These are phyloP conservation scores for Combretum micranthum DNA, from an alignment of 345 rosid genomes.

Conservation along the genomic window DNA sequence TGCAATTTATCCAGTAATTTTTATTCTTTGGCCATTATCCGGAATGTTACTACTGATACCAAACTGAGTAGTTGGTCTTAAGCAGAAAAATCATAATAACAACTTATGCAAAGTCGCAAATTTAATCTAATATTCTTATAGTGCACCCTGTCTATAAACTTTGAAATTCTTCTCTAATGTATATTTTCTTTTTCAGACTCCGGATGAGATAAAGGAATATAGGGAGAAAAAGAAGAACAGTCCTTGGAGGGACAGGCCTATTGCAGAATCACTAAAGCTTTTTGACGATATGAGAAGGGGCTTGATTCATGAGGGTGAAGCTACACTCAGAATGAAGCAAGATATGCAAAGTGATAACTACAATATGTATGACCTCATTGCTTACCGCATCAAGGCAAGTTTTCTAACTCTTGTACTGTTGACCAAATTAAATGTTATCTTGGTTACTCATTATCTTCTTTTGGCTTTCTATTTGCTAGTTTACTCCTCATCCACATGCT, in stretches of 20 bases:
- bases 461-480: slow-evolving; percentile 30
- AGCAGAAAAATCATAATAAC: too few relatives aligned
- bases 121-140: too few relatives aligned
- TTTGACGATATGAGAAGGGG: slow-evolving; percentile 91
- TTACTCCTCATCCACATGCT: slow-evolving; percentile 91
- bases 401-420: slow-evolving; percentile 5
- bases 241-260: slow-evolving; percentile 95
- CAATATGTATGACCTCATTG: slow-evolving; percentile 96
- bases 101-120: too few relatives aligned
- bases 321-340: slow-evolving; percentile 95
- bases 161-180: neutral
- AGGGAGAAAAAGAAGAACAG: slow-evolving; percentile 92
- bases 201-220: slow-evolving; percentile 75
- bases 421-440: neutral
- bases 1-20: too few relatives aligned
- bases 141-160: neutral
- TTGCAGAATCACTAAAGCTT: slow-evolving; percentile 73
- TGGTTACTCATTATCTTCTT: slow-evolving; percentile 1
- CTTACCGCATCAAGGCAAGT: slow-evolving; percentile 95
- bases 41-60: too few relatives aligned
- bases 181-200: slow-evolving; percentile 35
- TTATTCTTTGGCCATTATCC: too few relatives aligned
- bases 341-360: slow-evolving; percentile 96
- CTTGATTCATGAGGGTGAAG: slow-evolving; percentile 84
- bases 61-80: too few relatives aligned